phyloP scores from a whole-genome alignment of 768 basidiomycete genomes.

The Lactarius quietus region DNA sequence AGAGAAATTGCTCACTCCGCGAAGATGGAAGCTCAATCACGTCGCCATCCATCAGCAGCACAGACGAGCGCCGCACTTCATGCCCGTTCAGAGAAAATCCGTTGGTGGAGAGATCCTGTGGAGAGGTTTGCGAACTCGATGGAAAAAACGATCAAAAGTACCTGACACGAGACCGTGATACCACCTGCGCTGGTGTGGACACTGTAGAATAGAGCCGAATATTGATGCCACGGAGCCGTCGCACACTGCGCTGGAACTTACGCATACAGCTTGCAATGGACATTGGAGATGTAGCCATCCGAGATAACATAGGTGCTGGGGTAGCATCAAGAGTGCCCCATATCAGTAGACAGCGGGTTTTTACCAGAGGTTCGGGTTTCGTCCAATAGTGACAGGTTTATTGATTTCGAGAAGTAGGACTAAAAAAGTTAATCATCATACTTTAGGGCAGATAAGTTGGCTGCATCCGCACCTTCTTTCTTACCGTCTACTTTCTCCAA shows the following conservation, averaged over 20 bases:
- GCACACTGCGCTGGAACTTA: conserved; percentile 34
- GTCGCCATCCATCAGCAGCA: conserved; percentile 78
- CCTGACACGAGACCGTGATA: conserved; percentile 76
- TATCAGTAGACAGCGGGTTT: conserved; percentile 9
- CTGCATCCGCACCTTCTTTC: conserved; percentile 51
- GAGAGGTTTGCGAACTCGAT: conserved; percentile 2
- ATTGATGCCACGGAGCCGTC: not conserved
- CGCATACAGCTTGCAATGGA: conserved; percentile 83
- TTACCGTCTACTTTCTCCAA: conserved; percentile 48
- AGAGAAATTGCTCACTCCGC: conserved; percentile 41
- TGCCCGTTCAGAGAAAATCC: conserved; percentile 70
- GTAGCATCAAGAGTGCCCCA: not conserved
- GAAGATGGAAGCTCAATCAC: conserved; percentile 63
- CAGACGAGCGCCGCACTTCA: conserved; percentile 58
- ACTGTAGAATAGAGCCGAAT: conserved; percentile 37
- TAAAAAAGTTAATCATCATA: conserved; percentile 28
- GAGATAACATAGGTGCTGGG: conserved; percentile 57
- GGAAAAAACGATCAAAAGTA: conserved; percentile 29
- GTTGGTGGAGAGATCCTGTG: conserved; percentile 73
- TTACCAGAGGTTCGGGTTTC: conserved; percentile 67
- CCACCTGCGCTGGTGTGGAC: conserved; percentile 69
- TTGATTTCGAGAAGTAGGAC: conserved; percentile 58
- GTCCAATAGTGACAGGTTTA: conserved; percentile 64
- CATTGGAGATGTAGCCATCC: conserved; percentile 59
- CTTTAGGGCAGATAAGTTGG: not conserved